These are phyloP conservation scores for Oryza rufipogon DNA, from an alignment of 176 grass and related monocot species.

Conservation along the genomic window DNA sequence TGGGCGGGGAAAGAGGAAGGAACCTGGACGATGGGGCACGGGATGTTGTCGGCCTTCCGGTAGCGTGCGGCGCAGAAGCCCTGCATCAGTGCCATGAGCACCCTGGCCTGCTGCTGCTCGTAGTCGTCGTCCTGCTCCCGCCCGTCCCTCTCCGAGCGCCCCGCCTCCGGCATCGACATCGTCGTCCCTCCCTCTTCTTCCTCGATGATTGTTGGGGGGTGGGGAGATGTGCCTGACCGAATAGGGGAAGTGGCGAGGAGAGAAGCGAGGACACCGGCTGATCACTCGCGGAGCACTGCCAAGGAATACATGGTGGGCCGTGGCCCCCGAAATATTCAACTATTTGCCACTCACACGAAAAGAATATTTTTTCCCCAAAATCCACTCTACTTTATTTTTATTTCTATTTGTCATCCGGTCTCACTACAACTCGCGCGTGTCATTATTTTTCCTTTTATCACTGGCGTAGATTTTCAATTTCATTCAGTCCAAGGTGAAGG, in stretches of 20 bases:
- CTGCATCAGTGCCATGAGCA: conserved; percentile 55
- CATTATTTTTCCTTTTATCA: no score
- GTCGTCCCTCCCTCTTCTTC: background rate
- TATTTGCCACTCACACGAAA: no score
- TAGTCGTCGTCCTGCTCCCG: conserved; percentile 29
- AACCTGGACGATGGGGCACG: conserved; percentile 60
- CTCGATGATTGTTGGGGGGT: background rate
- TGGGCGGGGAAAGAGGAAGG: background rate
- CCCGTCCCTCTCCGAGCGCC: conserved; percentile 40
- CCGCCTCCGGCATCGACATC: conserved; percentile 49
- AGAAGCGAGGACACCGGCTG: background rate
- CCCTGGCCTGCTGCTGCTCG: conserved; percentile 47
- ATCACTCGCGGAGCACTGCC: background rate
- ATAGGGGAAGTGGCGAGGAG: background rate
- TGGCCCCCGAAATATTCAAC: no score
- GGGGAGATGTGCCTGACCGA: background rate
- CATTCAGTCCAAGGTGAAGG: no score
- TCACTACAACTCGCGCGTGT: no score
- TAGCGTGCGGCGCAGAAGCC: conserved; percentile 55
- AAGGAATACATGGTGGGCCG: no score
- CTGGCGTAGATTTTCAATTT: no score
- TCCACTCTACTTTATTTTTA: no score
- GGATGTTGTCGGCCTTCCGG: conserved; percentile 56
- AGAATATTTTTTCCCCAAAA: no score
- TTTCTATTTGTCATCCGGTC: no score